phyloP scores from a whole-genome alignment of 768 basidiomycete species.

The Lactarius sp. region DNA sequence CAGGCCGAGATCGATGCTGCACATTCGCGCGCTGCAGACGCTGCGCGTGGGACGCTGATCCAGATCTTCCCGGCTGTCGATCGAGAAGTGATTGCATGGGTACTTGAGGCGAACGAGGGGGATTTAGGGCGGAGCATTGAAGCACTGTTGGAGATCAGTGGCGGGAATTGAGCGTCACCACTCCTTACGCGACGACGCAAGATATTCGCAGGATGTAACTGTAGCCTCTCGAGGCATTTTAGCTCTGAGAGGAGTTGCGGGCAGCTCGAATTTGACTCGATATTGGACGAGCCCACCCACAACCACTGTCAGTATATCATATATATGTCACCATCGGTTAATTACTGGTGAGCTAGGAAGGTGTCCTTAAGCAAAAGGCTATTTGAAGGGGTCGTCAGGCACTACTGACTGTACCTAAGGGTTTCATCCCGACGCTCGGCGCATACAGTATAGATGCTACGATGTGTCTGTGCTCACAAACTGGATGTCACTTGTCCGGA shows the following conservation, averaged over 20 bases:
- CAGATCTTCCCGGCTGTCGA: constrained; percentile 90
- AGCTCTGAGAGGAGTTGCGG: background rate
- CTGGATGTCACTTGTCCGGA: background rate
- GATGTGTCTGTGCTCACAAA: background rate
- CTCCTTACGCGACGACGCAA: background rate
- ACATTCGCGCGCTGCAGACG: constrained; percentile 65
- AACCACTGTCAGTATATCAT: background rate
- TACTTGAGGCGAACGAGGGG: constrained; percentile 83
- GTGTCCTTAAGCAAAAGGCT: background rate
- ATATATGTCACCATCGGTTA: background rate
- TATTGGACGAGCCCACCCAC: background rate
- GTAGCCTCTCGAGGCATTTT: background rate
- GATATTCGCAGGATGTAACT: constrained; percentile 11
- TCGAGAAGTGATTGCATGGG: constrained; percentile 78
- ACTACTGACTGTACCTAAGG: background rate
- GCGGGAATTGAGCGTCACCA: constrained; percentile 12
- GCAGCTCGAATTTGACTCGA: background rate
- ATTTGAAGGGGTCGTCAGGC: background rate
- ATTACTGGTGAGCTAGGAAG: background rate
- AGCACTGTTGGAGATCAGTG: constrained; percentile 68
- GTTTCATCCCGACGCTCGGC: background rate
- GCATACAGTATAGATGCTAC: background rate
- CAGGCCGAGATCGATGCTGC: constrained; percentile 77
- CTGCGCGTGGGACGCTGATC: constrained; percentile 67
- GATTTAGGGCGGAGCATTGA: constrained; percentile 91